Evolutionary conservation across 1,284 basidiomycete genomes (phyloP).

Genomic region (Lignosus rhinocerotis): DNA sequence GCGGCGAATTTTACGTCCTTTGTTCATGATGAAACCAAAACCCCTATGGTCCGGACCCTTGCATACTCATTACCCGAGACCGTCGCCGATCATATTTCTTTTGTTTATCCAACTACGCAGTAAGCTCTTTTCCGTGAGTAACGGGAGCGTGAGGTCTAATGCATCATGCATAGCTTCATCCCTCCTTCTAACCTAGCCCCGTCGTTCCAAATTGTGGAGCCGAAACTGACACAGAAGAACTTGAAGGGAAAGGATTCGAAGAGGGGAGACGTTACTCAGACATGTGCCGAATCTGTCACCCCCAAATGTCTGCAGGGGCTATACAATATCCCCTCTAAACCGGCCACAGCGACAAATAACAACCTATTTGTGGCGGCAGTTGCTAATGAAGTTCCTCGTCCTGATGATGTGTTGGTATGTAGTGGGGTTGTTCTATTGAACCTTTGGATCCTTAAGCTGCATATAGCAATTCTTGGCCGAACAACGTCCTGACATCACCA

Average conservation of each 20-base stretch:
- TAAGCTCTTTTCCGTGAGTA: constrained; percentile 9
- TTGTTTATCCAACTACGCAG: constrained; percentile 40
- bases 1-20: constrained; percentile 39
- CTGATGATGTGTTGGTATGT: background rate
- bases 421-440: background rate
- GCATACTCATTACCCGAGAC: constrained; percentile 40
- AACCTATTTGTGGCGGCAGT: constrained; percentile 55
- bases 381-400: constrained; percentile 34
- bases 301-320: constrained; percentile 51
- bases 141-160: background rate
- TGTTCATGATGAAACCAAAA: constrained; percentile 33
- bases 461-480: constrained; percentile 21
- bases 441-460: background rate
- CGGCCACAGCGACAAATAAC: constrained; percentile 41
- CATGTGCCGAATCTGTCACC: constrained; percentile 46
- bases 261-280: constrained; percentile 8
- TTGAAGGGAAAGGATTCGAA: constrained; percentile 3
- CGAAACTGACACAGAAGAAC: background rate
- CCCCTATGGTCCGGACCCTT: constrained; percentile 36
- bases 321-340: constrained; percentile 49
- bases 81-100: constrained; percentile 35
- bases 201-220: background rate
- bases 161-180: background rate
- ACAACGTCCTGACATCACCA: constrained; percentile 33
- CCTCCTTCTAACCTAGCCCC: background rate